A percentile compares a stretch with the other conserved stretches of the same genome.
Evolutionary conservation across 176 grass and related monocot species (phyloP).

Genomic region (Rhynchospora pubera): DNA sequence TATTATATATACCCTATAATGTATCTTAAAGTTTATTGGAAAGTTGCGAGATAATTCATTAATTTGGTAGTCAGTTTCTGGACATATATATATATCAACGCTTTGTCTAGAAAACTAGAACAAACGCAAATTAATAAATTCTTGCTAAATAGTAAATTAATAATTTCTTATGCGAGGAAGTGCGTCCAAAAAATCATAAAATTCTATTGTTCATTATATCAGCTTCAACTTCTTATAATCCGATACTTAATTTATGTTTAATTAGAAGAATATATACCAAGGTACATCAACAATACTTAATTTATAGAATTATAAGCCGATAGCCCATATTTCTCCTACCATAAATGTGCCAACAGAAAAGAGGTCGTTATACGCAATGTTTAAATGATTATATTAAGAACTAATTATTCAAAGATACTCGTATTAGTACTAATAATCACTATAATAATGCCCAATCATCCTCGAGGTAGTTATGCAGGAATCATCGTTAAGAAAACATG

Average conservation of each 20-base stretch:
- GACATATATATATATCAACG: no score
- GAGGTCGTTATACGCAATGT: background rate
- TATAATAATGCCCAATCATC: constrained; percentile 2
- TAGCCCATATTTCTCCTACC: background rate
- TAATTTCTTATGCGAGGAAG: no score
- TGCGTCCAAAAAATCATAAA: no score
- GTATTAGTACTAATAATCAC: background rate
- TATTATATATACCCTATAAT: no score
- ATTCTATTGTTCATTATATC: no score
- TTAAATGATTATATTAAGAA: background rate
- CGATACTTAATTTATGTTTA: background rate
- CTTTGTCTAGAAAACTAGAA: no score
- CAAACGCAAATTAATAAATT: no score
- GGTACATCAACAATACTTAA: background rate
- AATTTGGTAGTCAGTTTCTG: no score
- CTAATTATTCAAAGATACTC: background rate
- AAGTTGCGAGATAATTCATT: no score
- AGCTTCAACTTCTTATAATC: background rate
- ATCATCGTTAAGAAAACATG: constrained; percentile 18
- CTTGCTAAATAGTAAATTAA: no score
- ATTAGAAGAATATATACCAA: background rate
- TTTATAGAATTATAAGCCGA: background rate
- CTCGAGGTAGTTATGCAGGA: constrained; percentile 7
- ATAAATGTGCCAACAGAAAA: background rate
- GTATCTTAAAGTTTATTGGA: no score